Evolutionary conservation across 1,284 basidiomycete species (phyloP).

Genomic region (Filobasidium uniguttulatum): DNA sequence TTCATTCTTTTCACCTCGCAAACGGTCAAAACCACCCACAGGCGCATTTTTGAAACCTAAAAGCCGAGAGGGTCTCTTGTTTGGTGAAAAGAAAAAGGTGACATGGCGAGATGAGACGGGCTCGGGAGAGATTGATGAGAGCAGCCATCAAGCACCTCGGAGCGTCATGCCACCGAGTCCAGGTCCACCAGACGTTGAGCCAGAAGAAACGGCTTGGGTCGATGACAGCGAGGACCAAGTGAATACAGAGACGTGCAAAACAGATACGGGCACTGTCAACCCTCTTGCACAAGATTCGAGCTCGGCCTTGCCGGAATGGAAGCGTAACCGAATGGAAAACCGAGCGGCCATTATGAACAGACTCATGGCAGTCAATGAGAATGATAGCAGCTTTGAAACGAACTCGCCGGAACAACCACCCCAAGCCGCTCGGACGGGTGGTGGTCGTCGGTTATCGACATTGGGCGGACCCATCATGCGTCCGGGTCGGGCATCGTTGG

Average conservation of each 20-base stretch:
- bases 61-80: conserved; percentile 10
- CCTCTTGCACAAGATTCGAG: background rate
- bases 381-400: background rate
- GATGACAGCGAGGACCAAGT: conserved; percentile 11
- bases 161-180: conserved; percentile 1
- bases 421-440: background rate
- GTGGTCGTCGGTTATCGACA: background rate
- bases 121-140: conserved; percentile 62
- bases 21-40: conserved; percentile 37
- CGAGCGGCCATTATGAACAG: background rate
- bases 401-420: too few relatives aligned
- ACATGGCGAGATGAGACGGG: conserved; percentile 83
- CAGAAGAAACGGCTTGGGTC: conserved; percentile 9
- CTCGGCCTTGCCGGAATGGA: conserved; percentile 1
- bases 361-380: background rate
- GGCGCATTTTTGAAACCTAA: conserved; percentile 1
- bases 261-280: too few relatives aligned
- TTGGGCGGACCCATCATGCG: background rate
- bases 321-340: background rate
- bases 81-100: conserved; percentile 53
- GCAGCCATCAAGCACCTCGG: background rate
- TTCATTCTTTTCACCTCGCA: conserved; percentile 50
- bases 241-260: background rate
- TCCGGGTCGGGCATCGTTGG: background rate
- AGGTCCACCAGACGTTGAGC: background rate